Evolutionary conservation across 2,329 filamentous ascomycete genomes (phyloP), one percentile per base, ranked within the genome.

Genomic region (Xylariaceae sp.): DNA sequence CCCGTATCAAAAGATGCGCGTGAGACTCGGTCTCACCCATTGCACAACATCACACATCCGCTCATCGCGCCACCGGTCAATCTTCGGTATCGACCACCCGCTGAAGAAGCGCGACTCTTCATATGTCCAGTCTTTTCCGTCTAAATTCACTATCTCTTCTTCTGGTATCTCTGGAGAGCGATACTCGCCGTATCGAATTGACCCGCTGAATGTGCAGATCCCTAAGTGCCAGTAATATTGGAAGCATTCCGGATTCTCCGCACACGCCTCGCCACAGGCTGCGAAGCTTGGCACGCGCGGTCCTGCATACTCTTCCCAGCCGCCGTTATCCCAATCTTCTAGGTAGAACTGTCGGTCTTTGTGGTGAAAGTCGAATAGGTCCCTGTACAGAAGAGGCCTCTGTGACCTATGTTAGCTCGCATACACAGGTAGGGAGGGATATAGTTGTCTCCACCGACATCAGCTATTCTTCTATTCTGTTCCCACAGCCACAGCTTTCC

Each of bases 401-500:
- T 74, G n/a, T 18, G n/a, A 6, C 12, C 3, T 37, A 12, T 37
- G 12, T 37, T 10, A 37, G 32, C 14, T 16, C 32, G 5, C 3
- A 10, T 37, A 16, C 32, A n/a, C 6, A 48, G 12, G 45, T 16
- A 48, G 19, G 20, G 26, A 48, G 12, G 10, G 14, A 23, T 40
- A 40, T 29, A 26, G 21, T 48, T 9, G 18, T n/a, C 7, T 20
- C 19, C 3, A 67, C 70, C 67, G 66, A 74, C 73, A 10, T 69
- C 68, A 2, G 68, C 48, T 19, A 67, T 63, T 54, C 73, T 65
- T 42, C 66, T 62, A 7, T 58, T 59, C 53, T 73, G 70, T 54
- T 76, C 74, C 75, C 74, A 85, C 53, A 75, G 73, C 74, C 79
- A 81, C 41, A 84, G 66, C 0, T 73, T 70, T 9, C 72, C 67